Percentiles rank a stretch among this genome's conserved stretches.
phyloP scores from a whole-genome alignment of 306 rosid species.

The Vicia faba region DNA sequence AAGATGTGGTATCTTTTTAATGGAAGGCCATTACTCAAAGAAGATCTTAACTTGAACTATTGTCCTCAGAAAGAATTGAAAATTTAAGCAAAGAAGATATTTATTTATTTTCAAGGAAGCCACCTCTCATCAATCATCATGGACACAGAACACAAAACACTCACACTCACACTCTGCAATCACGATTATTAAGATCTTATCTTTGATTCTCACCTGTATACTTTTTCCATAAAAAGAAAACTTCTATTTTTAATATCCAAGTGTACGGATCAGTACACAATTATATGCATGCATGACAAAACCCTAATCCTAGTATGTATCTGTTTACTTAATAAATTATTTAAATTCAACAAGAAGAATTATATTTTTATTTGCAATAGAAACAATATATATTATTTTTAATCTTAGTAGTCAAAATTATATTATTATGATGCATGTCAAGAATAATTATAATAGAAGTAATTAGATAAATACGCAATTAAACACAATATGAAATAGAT shows the following conservation, averaged over 20 bases:
- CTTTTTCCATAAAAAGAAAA: background rate
- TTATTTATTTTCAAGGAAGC: background rate
- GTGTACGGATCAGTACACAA: constrained; percentile 12
- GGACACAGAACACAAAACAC: constrained; percentile 2
- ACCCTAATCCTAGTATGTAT: background rate
- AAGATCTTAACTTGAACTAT: no score
- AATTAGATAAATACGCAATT: no score
- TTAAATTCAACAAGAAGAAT: no score
- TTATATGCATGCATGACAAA: background rate
- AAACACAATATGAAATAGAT: no score
- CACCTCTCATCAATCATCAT: background rate
- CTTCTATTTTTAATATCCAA: background rate
- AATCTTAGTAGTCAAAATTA: no score
- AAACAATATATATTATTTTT: no score
- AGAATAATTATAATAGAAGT: no score
- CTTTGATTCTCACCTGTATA: constrained; percentile 7
- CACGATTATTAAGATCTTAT: constrained; percentile 1
- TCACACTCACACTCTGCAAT: constrained; percentile 17
- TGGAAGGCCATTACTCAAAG: no score
- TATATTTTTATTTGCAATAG: no score
- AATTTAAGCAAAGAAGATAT: background rate
- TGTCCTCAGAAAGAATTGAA: background rate
- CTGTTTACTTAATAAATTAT: no score
- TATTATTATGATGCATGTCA: no score
- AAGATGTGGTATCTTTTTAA: no score